Conservation (phyloP, 495 filamentous ascomycete species). For the Penicilliopsis zonata region DNA sequence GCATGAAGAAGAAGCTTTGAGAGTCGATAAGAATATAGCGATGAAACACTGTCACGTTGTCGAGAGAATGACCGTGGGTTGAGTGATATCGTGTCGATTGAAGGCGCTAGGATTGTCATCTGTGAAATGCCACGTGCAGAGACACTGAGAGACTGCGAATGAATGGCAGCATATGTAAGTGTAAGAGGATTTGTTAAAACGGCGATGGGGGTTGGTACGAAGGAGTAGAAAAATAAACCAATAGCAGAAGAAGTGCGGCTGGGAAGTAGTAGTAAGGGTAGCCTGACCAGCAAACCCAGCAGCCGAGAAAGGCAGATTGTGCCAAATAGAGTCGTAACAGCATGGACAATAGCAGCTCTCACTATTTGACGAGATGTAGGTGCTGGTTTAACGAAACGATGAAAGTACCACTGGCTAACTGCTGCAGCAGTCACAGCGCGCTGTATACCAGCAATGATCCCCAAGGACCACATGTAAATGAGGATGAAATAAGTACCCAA, state of each 20-base stretch:
- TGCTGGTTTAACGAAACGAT: constrained; percentile 69
- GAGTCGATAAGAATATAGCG: constrained; percentile 64
- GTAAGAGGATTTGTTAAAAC: constrained; percentile 82
- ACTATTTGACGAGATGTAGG: constrained; percentile 68
- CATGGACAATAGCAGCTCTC: constrained; percentile 67
- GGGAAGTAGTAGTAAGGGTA: constrained; percentile 78
- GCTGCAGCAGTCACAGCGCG: constrained; percentile 87
- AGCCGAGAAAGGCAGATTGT: constrained; percentile 81
- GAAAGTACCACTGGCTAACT: constrained; percentile 98
- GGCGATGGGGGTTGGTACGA: constrained; percentile 73
- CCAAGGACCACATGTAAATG: constrained; percentile 90
- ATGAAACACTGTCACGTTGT: constrained; percentile 21
- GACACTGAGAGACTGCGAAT: constrained; percentile 65
- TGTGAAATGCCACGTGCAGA: constrained; percentile 67
- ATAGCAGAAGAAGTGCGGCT: constrained; percentile 53
- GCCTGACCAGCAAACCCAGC: constrained; percentile 64
- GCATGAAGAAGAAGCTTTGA: constrained; percentile 88
- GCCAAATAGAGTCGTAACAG: constrained; percentile 77
- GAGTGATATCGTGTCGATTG: constrained; percentile 45
- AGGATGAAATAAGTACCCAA: constrained; percentile 80
- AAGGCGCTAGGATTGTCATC: constrained; percentile 59
- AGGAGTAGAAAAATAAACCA: constrained; percentile 53
- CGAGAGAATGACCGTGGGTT: constrained; percentile 29
- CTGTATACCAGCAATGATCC: constrained; percentile 74
- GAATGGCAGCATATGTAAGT: constrained; percentile 87